Conservation (phyloP, 2,329 filamentous ascomycete species). For the Phyllosticta paracitricarpa region DNA sequence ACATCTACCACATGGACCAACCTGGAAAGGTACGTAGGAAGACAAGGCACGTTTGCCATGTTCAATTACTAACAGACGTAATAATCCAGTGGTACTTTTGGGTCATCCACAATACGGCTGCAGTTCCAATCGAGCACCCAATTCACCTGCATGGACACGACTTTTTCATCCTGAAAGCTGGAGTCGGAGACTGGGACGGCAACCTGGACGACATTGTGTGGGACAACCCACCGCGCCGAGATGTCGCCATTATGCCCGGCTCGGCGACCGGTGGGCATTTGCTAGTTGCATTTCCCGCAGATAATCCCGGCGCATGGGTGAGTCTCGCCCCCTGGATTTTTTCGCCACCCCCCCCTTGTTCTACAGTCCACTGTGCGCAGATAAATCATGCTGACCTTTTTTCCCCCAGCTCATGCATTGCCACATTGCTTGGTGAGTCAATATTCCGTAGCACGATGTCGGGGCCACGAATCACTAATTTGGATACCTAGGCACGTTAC, state of each 20-base stretch:
- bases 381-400: background rate
- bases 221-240: constrained; percentile 29
- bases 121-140: constrained; percentile 25
- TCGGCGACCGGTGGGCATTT: constrained; percentile 28
- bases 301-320: constrained; percentile 39
- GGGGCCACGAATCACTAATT: background rate
- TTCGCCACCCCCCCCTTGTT: no score
- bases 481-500: constrained; percentile 22
- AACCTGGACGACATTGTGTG: constrained; percentile 23
- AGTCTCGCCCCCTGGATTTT: background rate
- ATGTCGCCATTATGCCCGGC: constrained; percentile 27
- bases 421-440: constrained; percentile 8
- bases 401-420: constrained; percentile 11
- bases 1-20: constrained; percentile 21
- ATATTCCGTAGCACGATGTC: background rate
- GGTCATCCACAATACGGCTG: constrained; percentile 33
- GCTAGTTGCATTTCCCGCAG: constrained; percentile 43
- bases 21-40: constrained; percentile 12
- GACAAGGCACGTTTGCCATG: background rate
- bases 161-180: constrained; percentile 32
- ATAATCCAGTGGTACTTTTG: constrained; percentile 34
- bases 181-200: constrained; percentile 25
- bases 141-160: constrained; percentile 31
- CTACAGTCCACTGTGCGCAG: background rate
- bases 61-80: background rate